Evolutionary conservation across 2,329 filamentous ascomycete genomes (phyloP).

Genomic region (Ciborinia camelliae): DNA sequence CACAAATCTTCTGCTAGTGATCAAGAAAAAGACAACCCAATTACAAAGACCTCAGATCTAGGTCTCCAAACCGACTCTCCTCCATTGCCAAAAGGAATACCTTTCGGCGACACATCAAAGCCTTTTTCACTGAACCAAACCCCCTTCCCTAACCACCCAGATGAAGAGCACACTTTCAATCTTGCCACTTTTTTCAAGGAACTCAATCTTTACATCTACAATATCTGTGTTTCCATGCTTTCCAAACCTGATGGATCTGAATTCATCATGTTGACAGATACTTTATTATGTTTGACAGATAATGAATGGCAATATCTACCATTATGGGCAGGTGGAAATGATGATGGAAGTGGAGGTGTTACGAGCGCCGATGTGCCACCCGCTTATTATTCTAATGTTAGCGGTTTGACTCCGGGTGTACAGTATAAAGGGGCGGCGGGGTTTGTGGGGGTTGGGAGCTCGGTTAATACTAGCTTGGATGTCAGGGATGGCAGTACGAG

Average conservation of each 20-base stretch:
- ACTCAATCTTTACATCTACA: constrained; percentile 14
- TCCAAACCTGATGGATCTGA: constrained; percentile 9
- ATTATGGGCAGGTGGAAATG: constrained; percentile 59
- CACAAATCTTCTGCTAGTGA: not conserved
- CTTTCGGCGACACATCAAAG: not conserved
- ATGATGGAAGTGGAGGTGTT: constrained; percentile 50
- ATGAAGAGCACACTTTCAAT: constrained; percentile 17
- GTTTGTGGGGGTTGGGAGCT: constrained; percentile 3
- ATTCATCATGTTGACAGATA: constrained; percentile 36
- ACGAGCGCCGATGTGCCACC: constrained; percentile 41
- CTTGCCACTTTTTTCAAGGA: constrained; percentile 20
- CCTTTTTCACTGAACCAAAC: not conserved
- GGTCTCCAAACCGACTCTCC: not conserved
- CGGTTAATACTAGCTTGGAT: constrained; percentile 10
- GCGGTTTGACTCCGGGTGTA: not conserved
- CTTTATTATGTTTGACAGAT: constrained; percentile 50
- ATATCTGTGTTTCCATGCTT: constrained; percentile 17
- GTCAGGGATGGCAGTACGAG: not conserved
- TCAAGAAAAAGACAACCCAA: not conserved
- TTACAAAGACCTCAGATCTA: not conserved
- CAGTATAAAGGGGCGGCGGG: constrained; percentile 6
- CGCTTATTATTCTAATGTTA: constrained; percentile 21
- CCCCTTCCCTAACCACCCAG: not conserved
- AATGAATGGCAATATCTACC: constrained; percentile 61
- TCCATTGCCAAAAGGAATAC: not conserved